Base-by-base conservation (phyloP, 2,329 filamentous ascomycete species). In the Sordariomycetes sp. region DNA sequence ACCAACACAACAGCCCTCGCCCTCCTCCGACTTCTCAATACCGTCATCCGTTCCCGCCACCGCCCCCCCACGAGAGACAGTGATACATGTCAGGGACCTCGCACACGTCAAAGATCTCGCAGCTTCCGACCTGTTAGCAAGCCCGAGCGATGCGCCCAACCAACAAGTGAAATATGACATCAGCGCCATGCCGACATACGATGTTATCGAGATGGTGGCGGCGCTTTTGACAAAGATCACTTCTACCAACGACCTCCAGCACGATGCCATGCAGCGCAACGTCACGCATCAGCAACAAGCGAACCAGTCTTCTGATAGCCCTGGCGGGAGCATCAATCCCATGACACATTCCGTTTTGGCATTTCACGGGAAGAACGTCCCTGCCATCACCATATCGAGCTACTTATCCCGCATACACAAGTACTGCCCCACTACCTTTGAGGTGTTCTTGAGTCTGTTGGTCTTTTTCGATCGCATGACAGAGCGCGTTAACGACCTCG, bases 381-480 rank as follows among this genome's bases (percentile, higher is more conserved):
- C 92, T 2, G 92, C 84, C 51, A 98, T 98, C 49, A 94, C 88
- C 15, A 96, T 98, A 40, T 67, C 94, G 40, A 96, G 87, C 68
- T 98, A 98, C 50, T 66, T 98, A 34, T 90, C 82, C 48, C 80
- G 92, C 39, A 96, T 98, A 54, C 90, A 98, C 63, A 95, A 95
- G 63, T 98, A 98, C 61, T 98, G 92, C 51, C 92, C 92, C 1
- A 96, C 92, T 6, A 96, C 92, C 1, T 98, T 94, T 54, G 92
- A 98, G 59, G 92, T 98, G 0, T 98, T 98, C 53, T 64, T 98
- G 39, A 95, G 88, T 53, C 62, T 98, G 49, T 64, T 98, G 36
- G 88, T 98, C 21, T 98, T 96, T 59, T 98, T 98, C 59, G 92
- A 98, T 56, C 83, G 92, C 41, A 98, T 98, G 92, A 95, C 90